Percentiles rank a stretch among this genome's conserved stretches.
Conservation (phyloP, 352 stramenopile species). For the Pythium phragmiticola region DNA sequence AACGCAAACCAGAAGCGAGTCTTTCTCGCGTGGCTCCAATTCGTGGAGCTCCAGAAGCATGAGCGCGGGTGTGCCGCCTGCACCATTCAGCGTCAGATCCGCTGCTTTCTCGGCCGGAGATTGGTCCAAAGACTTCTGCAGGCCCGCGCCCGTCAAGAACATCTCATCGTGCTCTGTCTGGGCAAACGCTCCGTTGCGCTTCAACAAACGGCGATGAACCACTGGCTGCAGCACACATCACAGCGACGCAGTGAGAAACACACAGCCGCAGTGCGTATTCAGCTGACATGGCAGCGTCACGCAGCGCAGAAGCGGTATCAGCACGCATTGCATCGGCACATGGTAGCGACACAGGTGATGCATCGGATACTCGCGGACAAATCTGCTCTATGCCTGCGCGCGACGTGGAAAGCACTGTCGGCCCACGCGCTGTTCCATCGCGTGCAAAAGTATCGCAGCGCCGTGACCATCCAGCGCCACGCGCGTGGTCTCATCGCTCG, state of each 20-base stretch:
- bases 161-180: constrained; percentile 41
- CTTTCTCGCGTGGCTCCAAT: constrained; percentile 39
- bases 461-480: constrained; percentile 50
- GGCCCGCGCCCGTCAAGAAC: constrained; percentile 36
- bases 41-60: constrained; percentile 34
- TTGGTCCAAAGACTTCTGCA: constrained; percentile 39
- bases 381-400: constrained; percentile 27
- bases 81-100: constrained; percentile 42
- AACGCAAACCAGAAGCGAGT: constrained; percentile 28
- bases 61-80: constrained; percentile 33
- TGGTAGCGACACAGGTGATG: constrained; percentile 50
- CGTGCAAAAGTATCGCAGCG: constrained; percentile 43
- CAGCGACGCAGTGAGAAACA: constrained; percentile 7
- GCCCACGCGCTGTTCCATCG: constrained; percentile 51
- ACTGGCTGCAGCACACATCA: constrained; percentile 28
- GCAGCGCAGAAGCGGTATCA: constrained; percentile 17
- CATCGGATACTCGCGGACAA: constrained; percentile 43
- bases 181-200: constrained; percentile 26
- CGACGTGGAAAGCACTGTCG: constrained; percentile 39
- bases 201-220: constrained; percentile 10
- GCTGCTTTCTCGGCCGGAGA: constrained; percentile 35
- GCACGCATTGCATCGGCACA: constrained; percentile 41
- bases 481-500: constrained; percentile 44
- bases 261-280: constrained; percentile 33
- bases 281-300: constrained; percentile 42